A percentile compares a stretch with the other conserved stretches of the same genome.
These are phyloP conservation scores for Crepidotus variabilis DNA, from an alignment of 768 basidiomycete species.

Conservation along the genomic window DNA sequence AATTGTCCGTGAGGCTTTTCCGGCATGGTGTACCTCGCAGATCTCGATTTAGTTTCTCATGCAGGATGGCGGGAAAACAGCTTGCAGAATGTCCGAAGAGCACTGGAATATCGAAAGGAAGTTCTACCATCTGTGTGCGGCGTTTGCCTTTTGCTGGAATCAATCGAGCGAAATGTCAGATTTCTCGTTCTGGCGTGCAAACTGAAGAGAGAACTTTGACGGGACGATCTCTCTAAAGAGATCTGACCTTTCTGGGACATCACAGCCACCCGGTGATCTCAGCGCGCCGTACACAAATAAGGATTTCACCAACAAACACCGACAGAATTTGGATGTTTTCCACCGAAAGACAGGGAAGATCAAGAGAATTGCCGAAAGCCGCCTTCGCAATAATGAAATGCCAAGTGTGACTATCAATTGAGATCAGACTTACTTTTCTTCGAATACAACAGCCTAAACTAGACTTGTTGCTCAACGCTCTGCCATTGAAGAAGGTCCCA, in stretches of 20 bases:
- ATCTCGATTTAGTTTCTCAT: background rate
- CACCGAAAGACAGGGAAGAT: background rate
- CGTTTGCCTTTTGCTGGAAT: constrained; percentile 30
- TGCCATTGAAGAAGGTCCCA: background rate
- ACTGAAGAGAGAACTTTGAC: constrained; percentile 12
- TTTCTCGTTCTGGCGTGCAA: constrained; percentile 2
- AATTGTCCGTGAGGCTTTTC: constrained; percentile 22
- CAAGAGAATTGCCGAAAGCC: background rate
- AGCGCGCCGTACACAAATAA: constrained; percentile 22
- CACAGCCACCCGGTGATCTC: constrained; percentile 19
- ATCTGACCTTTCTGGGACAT: background rate
- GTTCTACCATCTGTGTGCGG: constrained; percentile 15
- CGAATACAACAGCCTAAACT: background rate
- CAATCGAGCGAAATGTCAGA: constrained; percentile 18
- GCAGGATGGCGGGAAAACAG: constrained; percentile 12
- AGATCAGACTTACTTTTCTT: background rate
- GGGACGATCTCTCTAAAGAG: constrained; percentile 5
- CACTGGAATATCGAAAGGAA: background rate
- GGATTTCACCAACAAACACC: constrained; percentile 8
- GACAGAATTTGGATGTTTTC: background rate
- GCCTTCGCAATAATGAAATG: background rate
- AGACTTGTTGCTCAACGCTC: background rate
- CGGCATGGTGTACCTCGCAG: constrained; percentile 13
- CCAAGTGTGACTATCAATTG: background rate
- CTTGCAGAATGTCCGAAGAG: constrained; percentile 19